Conservation (phyloP, 768 basidiomycete genomes). For the Lactarius sanguifluus region DNA sequence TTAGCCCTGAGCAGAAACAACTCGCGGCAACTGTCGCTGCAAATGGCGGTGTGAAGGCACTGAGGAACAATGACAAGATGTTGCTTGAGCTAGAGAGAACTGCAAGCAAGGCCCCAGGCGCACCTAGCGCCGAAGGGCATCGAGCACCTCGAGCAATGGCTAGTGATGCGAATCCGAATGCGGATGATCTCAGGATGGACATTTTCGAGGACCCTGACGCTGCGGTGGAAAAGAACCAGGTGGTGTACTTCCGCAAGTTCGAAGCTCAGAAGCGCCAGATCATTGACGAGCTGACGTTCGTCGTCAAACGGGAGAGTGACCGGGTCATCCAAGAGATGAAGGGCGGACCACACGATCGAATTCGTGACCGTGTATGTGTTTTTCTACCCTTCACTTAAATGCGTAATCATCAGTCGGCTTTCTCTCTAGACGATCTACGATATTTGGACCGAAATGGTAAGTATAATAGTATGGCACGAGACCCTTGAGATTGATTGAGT, state of each 20-base stretch:
- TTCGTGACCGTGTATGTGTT: neutral
- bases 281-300: slow-evolving; percentile 21
- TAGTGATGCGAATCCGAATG: neutral
- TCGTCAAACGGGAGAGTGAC: slow-evolving; percentile 30
- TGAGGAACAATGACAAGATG: slow-evolving; percentile 29
- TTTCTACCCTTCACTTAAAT: neutral
- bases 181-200: slow-evolving; percentile 25
- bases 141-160: neutral
- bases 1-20: slow-evolving; percentile 26
- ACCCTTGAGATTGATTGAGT: neutral
- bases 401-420: neutral
- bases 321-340: slow-evolving; percentile 29
- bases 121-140: neutral
- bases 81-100: slow-evolving; percentile 30
- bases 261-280: slow-evolving; percentile 28
- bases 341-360: slow-evolving; percentile 32
- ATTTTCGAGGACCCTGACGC: slow-evolving; percentile 30
- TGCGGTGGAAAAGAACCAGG: slow-evolving; percentile 30
- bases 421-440: slow-evolving; percentile 3
- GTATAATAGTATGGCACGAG: neutral
- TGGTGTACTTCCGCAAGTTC: slow-evolving; percentile 31
- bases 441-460: slow-evolving; percentile 35
- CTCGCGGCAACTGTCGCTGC: slow-evolving; percentile 21
- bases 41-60: slow-evolving; percentile 32
- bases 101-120: slow-evolving; percentile 10